phyloP scores from a whole-genome alignment of 169 alveolate genomes.

The Babesia ovata region DNA sequence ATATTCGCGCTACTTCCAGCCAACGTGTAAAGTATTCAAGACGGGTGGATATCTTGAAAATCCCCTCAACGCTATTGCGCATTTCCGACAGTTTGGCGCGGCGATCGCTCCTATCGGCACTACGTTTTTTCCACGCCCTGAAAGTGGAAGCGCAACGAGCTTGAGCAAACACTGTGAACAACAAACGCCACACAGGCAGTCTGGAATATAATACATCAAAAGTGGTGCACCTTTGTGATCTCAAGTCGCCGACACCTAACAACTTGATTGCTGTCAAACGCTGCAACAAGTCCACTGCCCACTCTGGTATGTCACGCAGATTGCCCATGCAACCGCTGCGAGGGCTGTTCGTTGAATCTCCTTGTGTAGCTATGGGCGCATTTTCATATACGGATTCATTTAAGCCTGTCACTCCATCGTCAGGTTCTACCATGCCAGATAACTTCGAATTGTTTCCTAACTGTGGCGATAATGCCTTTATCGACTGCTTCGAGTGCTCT shows the following conservation, averaged over 20 bases:
- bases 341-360: not conserved
- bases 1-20: not conserved
- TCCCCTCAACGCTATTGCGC: not conserved
- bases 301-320: conserved; percentile 21
- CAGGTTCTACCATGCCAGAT: not conserved
- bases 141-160: conserved; percentile 9
- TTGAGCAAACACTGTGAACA: not conserved
- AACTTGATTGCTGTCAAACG: conserved; percentile 2
- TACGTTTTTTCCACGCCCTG: conserved; percentile 5
- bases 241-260: not conserved
- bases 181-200: conserved; percentile 31
- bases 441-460: no score
- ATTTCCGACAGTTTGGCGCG: conserved; percentile 13
- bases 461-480: no score
- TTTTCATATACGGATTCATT: not conserved
- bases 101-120: not conserved
- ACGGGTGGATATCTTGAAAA: not conserved
- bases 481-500: not conserved
- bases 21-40: conserved; percentile 8
- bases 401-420: no score
- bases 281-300: conserved; percentile 10
- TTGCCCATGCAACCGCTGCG: not conserved
- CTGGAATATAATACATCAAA: conserved; percentile 17
- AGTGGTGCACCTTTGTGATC: conserved; percentile 1
- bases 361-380: not conserved